phyloP scores from a whole-genome alignment of 768 basidiomycete genomes.

The Daedalea quercina region DNA sequence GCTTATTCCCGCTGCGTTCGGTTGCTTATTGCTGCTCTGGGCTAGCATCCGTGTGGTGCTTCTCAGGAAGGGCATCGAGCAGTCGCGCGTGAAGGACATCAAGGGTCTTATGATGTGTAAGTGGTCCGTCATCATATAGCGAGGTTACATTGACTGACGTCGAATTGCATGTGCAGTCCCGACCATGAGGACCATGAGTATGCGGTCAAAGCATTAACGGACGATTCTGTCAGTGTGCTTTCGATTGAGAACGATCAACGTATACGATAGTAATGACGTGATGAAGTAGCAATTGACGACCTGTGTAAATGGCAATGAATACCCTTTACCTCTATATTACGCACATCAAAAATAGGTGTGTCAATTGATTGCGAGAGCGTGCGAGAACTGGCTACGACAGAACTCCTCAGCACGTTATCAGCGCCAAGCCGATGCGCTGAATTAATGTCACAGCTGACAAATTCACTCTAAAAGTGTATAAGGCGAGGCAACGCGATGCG shows the following conservation, averaged over 20 bases:
- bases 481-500: too few relatives aligned
- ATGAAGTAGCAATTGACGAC: too few relatives aligned
- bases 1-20: slow-evolving; percentile 60
- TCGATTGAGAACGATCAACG: background rate
- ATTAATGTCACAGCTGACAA: too few relatives aligned
- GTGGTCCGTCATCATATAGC: slow-evolving; percentile 19
- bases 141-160: slow-evolving; percentile 7
- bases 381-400: too few relatives aligned
- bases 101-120: slow-evolving; percentile 67
- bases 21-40: slow-evolving; percentile 49
- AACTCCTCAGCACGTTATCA: too few relatives aligned
- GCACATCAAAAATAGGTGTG: too few relatives aligned
- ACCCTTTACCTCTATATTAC: too few relatives aligned
- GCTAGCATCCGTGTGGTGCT: slow-evolving; percentile 52
- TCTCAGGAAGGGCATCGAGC: slow-evolving; percentile 47
- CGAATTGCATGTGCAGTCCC: slow-evolving; percentile 18
- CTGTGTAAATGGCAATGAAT: too few relatives aligned
- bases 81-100: slow-evolving; percentile 54
- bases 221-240: background rate
- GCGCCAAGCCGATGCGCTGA: too few relatives aligned
- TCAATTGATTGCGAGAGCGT: too few relatives aligned
- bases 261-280: background rate
- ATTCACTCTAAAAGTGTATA: too few relatives aligned
- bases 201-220: slow-evolving; percentile 34
- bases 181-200: slow-evolving; percentile 59